These are phyloP conservation scores for Diplodia intermedia DNA, from an alignment of 2,329 filamentous ascomycete species.

Conservation along the genomic window DNA sequence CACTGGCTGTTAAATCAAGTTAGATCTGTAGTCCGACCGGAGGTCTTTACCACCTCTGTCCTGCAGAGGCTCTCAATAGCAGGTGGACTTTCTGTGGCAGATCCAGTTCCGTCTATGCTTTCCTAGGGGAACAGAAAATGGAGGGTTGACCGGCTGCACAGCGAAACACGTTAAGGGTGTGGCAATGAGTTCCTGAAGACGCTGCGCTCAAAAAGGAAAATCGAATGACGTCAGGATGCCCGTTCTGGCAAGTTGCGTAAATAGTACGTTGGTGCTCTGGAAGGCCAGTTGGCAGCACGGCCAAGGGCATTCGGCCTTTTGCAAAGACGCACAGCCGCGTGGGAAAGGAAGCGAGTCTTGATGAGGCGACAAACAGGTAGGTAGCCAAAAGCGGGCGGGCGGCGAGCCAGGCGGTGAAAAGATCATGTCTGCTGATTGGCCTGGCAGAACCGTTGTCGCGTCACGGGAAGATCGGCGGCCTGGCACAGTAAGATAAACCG, in stretches of 20 bases:
- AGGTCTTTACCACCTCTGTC: neutral
- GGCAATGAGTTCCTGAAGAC: neutral
- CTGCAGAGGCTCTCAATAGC: neutral
- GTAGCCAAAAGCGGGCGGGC: slow-evolving; percentile 19
- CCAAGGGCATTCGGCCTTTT: neutral
- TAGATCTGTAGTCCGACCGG: neutral
- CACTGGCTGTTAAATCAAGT: neutral
- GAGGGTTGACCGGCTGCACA: neutral
- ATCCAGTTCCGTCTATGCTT: neutral
- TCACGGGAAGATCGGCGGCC: slow-evolving; percentile 29
- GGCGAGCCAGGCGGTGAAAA: neutral
- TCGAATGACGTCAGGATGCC: slow-evolving; percentile 19
- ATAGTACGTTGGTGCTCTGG: neutral
- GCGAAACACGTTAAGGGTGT: neutral
- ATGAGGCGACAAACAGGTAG: slow-evolving; percentile 16
- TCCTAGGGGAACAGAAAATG: too few relatives aligned
- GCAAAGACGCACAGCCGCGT: slow-evolving; percentile 4
- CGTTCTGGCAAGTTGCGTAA: slow-evolving; percentile 13
- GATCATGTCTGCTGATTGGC: neutral
- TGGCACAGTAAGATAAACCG: slow-evolving; percentile 24
- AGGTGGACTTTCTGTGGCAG: neutral
- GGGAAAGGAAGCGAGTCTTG: slow-evolving; percentile 29
- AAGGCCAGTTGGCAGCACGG: neutral
- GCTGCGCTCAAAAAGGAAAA: slow-evolving; percentile 14
- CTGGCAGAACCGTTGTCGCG: slow-evolving; percentile 3